phyloP scores from a whole-genome alignment of 2,329 filamentous ascomycete genomes.

The Alternaria brassicicola region DNA sequence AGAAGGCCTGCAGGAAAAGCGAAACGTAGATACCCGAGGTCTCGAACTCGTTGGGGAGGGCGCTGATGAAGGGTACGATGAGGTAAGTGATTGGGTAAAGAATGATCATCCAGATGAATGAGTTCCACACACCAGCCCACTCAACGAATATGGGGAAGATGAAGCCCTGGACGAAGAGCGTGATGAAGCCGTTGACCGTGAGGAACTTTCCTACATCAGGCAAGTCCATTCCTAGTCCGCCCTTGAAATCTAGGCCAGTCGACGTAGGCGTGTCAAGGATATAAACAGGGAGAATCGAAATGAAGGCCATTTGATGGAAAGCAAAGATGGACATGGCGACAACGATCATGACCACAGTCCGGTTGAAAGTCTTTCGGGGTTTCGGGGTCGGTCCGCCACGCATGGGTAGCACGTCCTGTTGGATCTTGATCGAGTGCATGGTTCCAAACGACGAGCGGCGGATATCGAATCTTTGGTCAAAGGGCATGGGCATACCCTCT shows the following conservation, averaged over 20 bases:
- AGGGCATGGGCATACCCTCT: conserved; percentile 43
- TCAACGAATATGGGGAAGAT: conserved; percentile 71
- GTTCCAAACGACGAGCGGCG: conserved; percentile 46
- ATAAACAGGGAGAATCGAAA: conserved; percentile 89
- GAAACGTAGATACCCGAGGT: conserved; percentile 68
- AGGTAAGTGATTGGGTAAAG: conserved; percentile 72
- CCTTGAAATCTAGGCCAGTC: conserved; percentile 52
- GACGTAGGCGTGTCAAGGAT: conserved; percentile 71
- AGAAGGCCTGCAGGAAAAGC: conserved; percentile 68
- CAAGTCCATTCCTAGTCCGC: conserved; percentile 69
- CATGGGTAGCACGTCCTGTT: conserved; percentile 33
- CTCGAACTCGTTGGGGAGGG: conserved; percentile 60
- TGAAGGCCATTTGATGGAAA: conserved; percentile 88
- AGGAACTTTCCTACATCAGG: conserved; percentile 72
- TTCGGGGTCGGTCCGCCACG: conserved; percentile 20
- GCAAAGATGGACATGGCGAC: conserved; percentile 86
- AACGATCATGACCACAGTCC: conserved; percentile 75
- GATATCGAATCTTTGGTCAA: conserved; percentile 44
- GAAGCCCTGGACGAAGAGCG: conserved; percentile 74
- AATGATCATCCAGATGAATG: conserved; percentile 68
- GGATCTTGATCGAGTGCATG: conserved; percentile 45
- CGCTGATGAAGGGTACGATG: conserved; percentile 70
- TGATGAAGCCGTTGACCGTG: conserved; percentile 72
- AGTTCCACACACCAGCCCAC: conserved; percentile 69
- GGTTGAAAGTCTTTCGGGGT: conserved; percentile 58